Evolutionary conservation across 345 rosid species (phyloP).

Genomic region (sweet orange (Citrus sinensis)): DVS_A1.0 CM039169.1:33081501-33082000

Average conservation of each 20-base stretch:
- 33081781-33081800: background rate
- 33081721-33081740: background rate
- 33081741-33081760: background rate
- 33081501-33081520: background rate
- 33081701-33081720: background rate
- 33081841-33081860: background rate
- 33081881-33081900: background rate
- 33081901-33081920: background rate
- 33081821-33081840: background rate
- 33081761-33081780: background rate
- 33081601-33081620: background rate
- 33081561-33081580: too few relatives aligned
- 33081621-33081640: background rate
- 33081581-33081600: background rate
- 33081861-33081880: background rate
- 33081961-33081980: background rate
- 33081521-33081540: constrained; percentile 9
- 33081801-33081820: background rate
- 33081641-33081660: background rate
- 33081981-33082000: background rate
- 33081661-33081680: background rate
- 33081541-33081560: constrained; percentile 4
- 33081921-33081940: background rate
- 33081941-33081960: background rate
- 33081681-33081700: background rate